Evolutionary conservation across 306 rosid species (phyloP).

Genomic region (Elaeagnus macrophylla): DNA sequence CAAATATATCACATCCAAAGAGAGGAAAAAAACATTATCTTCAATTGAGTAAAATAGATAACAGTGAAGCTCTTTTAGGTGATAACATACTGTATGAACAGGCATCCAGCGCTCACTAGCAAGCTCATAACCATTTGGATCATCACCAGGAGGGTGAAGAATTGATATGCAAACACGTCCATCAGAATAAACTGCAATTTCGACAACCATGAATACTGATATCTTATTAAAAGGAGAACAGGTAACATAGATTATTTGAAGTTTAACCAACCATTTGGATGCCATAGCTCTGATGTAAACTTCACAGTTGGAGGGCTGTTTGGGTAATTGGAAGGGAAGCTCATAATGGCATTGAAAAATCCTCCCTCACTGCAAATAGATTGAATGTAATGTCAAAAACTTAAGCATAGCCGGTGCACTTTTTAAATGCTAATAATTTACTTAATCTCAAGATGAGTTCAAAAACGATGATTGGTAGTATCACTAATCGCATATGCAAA

Average conservation of each 20-base stretch:
- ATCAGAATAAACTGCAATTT: constrained; percentile 78
- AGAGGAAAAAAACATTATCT: too few relatives aligned
- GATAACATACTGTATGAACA: constrained; percentile 72
- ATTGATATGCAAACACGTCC: constrained; percentile 99
- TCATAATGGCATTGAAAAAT: constrained; percentile 92
- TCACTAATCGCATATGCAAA: too few relatives aligned
- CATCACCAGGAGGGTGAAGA: constrained; percentile 98
- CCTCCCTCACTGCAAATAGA: constrained; percentile 78
- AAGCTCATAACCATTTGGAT: constrained; percentile 96
- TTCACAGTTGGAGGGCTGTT: constrained; percentile 92
- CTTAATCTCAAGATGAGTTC: too few relatives aligned
- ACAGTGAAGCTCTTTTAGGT: background rate
- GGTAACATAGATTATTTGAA: background rate
- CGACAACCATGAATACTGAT: constrained; percentile 15
- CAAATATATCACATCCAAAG: too few relatives aligned
- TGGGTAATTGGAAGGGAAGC: constrained; percentile 85
- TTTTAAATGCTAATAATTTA: too few relatives aligned
- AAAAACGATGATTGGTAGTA: too few relatives aligned
- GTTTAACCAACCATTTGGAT: constrained; percentile 71
- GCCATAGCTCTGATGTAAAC: constrained; percentile 89
- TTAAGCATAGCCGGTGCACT: too few relatives aligned
- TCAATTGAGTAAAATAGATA: background rate
- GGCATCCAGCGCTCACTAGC: constrained; percentile 99
- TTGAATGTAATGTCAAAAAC: background rate
- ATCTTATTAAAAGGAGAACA: background rate